Conservation (phyloP, 345 rosid species). For the Camelina sativa region DNA sequence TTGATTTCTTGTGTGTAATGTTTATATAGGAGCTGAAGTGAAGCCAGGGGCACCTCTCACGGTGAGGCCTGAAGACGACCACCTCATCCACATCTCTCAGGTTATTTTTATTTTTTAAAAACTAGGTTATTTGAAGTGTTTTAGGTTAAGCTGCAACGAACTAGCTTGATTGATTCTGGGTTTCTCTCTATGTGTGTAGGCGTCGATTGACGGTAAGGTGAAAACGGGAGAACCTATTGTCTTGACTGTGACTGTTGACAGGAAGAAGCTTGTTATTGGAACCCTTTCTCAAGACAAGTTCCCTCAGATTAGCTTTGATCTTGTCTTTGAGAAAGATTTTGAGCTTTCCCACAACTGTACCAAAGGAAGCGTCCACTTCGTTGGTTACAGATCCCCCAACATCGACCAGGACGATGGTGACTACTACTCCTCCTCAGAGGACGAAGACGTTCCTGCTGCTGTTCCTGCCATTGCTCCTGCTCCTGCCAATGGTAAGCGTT, state of each 20-base stretch:
- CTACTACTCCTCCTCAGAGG: slow-evolving; percentile 34
- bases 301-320: slow-evolving; percentile 70
- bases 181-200: slow-evolving; percentile 44
- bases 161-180: neutral
- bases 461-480: slow-evolving; percentile 29
- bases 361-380: slow-evolving; percentile 57
- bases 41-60: slow-evolving; percentile 55
- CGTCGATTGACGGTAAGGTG: slow-evolving; percentile 61
- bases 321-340: slow-evolving; percentile 75
- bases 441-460: slow-evolving; percentile 32
- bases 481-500: slow-evolving; percentile 31
- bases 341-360: slow-evolving; percentile 66
- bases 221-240: slow-evolving; percentile 58
- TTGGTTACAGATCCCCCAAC: slow-evolving; percentile 62
- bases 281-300: slow-evolving; percentile 53
- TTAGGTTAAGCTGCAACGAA: neutral
- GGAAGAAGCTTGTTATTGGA: slow-evolving; percentile 61
- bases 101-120: slow-evolving; percentile 24
- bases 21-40: slow-evolving; percentile 58
- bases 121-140: neutral
- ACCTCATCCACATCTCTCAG: slow-evolving; percentile 63
- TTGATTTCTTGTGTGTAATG: neutral
- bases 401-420: neutral
- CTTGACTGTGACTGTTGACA: slow-evolving; percentile 53
- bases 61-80: slow-evolving; percentile 43